A percentile compares a stretch with the other conserved stretches of the same genome.
Evolutionary conservation across 1,284 basidiomycete genomes (phyloP).

Genomic region (Fistulina hepatica): DNA sequence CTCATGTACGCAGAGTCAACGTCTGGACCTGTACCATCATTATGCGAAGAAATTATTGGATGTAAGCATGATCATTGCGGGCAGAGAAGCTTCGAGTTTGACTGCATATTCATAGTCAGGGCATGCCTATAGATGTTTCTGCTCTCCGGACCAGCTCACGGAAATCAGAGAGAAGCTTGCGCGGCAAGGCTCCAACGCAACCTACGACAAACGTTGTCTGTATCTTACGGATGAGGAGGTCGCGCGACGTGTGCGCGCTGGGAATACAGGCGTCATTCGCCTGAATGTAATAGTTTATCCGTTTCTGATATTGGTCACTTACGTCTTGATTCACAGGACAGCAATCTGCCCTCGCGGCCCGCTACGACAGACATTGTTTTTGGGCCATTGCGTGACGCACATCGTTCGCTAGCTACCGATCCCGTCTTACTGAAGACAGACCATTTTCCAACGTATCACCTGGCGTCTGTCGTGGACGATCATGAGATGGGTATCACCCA

Average conservation of each 20-base stretch:
- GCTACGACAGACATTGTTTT: conserved; percentile 65
- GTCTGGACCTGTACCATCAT: conserved; percentile 71
- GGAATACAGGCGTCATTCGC: conserved; percentile 75
- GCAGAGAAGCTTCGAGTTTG: neutral
- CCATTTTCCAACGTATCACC: conserved; percentile 90
- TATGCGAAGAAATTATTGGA: conserved; percentile 71
- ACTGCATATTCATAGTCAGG: conserved; percentile 41
- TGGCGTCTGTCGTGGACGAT: conserved; percentile 94
- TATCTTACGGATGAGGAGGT: conserved; percentile 82
- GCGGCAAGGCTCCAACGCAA: conserved; percentile 58
- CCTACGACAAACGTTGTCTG: conserved; percentile 81
- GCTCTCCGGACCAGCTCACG: conserved; percentile 58
- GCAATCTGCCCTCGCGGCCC: conserved; percentile 36
- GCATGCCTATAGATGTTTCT: conserved; percentile 94
- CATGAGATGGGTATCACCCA: conserved; percentile 94
- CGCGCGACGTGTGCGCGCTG: conserved; percentile 57
- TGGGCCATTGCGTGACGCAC: conserved; percentile 61
- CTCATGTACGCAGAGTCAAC: conserved; percentile 45
- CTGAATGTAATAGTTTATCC: conserved; percentile 55
- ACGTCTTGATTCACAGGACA: conserved; percentile 32
- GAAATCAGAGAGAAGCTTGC: conserved; percentile 60
- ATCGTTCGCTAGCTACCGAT: conserved; percentile 75
- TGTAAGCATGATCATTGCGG: conserved; percentile 28
- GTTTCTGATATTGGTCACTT: conserved; percentile 8
- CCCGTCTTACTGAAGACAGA: conserved; percentile 91